Base-by-base conservation (phyloP, 1,284 basidiomycete species). In the Ustilago tritici region DNA sequence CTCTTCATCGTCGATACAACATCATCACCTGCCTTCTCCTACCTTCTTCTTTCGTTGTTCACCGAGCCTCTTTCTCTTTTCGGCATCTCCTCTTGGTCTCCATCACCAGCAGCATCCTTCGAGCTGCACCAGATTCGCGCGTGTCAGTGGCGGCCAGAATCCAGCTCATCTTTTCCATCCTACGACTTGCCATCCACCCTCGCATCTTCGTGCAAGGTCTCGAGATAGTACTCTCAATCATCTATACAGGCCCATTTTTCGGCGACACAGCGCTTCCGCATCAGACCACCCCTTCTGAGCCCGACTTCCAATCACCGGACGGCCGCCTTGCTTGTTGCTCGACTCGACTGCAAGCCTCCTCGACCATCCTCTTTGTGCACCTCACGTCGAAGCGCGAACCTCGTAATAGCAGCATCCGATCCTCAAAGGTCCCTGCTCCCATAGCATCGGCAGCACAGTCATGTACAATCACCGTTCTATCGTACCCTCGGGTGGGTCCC, bases 391-490 rank as follows among this genome's bases (percentile, higher is more conserved):
- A 40, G 15, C 23, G 23, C 23, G 38, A 10, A 40, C 11, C 38
- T 10, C 38, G 15, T 17, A 40, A 40, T 17, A 40, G 38, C 15
- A 40, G 15, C 38, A 40, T 40, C 38, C 15, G 38, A 4, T 11
- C 38, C 38, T 2, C 38, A 40, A 11, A 28, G 23, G 23, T 28
- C 23, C 23, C 23, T 28, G 23, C 23, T 28, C 23, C 3, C 23
- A 28, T 28, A 28, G 23, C 23, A 28, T 28, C 23, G 34, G 9
- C 41, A 34, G 36, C 23, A 38, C 46, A 36, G 34, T 38, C 40
- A 80, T 80, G 72, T 80, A 80, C 63, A 74, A 74, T 35, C 78
- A 80, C 36, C 75, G 78, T 15, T 66, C 76, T 38, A 65, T 80
- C 52, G 76, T 77, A 11, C 68, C 78, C 23, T 67, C 64, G 19